Evolutionary conservation across 1,284 basidiomycete genomes (phyloP).

Genomic region (Malassezia sympodialis): DNA sequence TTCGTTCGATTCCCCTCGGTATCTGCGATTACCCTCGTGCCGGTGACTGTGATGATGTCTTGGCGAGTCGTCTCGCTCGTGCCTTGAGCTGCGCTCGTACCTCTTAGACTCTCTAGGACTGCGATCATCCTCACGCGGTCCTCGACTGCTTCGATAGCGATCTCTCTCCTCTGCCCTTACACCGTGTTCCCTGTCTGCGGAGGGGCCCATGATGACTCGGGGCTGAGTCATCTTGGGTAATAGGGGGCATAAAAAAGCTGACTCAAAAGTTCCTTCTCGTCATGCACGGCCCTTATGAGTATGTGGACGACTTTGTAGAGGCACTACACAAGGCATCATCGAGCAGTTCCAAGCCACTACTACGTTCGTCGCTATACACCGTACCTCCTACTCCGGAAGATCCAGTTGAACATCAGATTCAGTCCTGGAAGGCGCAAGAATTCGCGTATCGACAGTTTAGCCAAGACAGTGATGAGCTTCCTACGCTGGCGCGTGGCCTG

Average conservation of each 20-base stretch:
- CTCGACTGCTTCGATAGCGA: not conserved
- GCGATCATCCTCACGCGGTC: not conserved
- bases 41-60: not conserved
- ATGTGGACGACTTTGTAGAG: slow-evolving; percentile 13
- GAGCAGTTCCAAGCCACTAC: slow-evolving; percentile 22
- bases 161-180: not conserved
- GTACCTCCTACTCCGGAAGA: not conserved
- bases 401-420: slow-evolving; percentile 18
- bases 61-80: not conserved
- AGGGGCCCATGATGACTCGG: not conserved
- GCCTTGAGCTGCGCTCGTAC: not conserved
- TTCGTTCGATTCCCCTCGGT: not conserved
- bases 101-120: not conserved
- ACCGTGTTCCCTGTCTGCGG: slow-evolving; percentile 1
- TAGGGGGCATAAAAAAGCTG: not conserved
- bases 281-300: not conserved
- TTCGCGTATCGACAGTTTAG: slow-evolving; percentile 44
- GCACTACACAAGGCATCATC: slow-evolving; percentile 18
- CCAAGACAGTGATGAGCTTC: slow-evolving; percentile 28
- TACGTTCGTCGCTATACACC: slow-evolving; percentile 22
- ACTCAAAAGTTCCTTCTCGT: not conserved
- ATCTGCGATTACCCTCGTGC: not conserved
- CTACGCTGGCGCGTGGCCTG: slow-evolving; percentile 42
- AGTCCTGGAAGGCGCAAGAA: slow-evolving; percentile 42
- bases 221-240: not conserved